These are phyloP conservation scores for Eimeria necatrix DNA, from an alignment of 169 alveolate species.

Conservation along the genomic window DNA sequence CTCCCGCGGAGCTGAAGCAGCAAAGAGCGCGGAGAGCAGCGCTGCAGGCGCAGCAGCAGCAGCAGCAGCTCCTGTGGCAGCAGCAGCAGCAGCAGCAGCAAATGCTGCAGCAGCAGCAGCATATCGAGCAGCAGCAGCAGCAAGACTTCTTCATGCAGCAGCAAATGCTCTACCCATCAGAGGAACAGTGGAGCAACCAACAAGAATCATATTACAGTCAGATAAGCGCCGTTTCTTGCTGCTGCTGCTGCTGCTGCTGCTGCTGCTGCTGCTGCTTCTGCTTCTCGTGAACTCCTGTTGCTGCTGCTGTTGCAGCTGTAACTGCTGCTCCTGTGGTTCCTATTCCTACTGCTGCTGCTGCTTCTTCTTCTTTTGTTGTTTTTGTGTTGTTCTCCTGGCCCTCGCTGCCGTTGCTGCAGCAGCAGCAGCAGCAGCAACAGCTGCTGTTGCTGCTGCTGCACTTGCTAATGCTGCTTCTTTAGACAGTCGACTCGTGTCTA, in stretches of 20 bases:
- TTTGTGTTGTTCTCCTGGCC: background rate
- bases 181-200: background rate
- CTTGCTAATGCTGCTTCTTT: background rate
- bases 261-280: slow-evolving; percentile 25
- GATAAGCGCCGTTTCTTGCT: background rate
- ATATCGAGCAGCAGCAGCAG: background rate
- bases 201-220: background rate
- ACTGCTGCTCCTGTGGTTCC: background rate
- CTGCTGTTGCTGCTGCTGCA: background rate
- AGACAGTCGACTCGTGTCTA: no score
- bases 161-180: background rate
- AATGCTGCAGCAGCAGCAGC: slow-evolving; percentile 26
- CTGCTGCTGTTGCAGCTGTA: background rate
- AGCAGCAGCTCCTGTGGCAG: background rate
- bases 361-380: background rate
- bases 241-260: slow-evolving; percentile 33
- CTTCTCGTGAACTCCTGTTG: background rate
- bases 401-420: background rate
- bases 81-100: slow-evolving; percentile 32
- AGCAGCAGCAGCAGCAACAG: background rate
- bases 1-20: slow-evolving; percentile 7
- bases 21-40: slow-evolving; percentile 4
- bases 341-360: background rate
- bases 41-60: background rate
- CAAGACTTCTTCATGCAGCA: background rate